Conservation (phyloP, 106 monocot genomes). For the Narthecium ossifragum region DNA sequence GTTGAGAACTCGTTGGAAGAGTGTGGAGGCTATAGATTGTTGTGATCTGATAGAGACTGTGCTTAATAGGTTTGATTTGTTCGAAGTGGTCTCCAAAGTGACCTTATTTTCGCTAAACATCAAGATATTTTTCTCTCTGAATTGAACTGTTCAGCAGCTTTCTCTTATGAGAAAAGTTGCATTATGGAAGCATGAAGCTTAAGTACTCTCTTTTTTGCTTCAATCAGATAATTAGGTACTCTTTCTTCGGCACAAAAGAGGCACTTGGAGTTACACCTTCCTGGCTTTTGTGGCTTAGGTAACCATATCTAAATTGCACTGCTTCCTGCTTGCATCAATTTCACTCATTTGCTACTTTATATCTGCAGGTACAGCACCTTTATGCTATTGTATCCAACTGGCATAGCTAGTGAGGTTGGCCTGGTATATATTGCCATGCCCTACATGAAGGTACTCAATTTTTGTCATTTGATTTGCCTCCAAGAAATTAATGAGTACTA, state of each 20-base stretch:
- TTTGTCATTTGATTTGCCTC: no score
- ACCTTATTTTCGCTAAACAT: no score
- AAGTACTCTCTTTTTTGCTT: slow-evolving; percentile 6
- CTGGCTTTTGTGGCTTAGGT: slow-evolving; percentile 96
- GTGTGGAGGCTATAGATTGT: not conserved
- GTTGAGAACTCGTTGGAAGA: not conserved
- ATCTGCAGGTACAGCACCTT: slow-evolving; percentile 84
- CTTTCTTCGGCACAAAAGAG: slow-evolving; percentile 90
- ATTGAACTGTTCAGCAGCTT: no score
- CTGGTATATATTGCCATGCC: slow-evolving; percentile 63
- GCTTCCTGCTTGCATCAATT: not conserved
- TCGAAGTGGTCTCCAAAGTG: no score
- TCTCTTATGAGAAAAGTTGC: no score
- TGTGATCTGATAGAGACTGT: no score
- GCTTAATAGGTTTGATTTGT: no score
- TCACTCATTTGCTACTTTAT: not conserved
- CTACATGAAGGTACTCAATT: slow-evolving; percentile 76
- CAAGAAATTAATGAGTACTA: no score
- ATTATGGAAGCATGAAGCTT: no score
- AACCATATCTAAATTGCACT: slow-evolving; percentile 2
- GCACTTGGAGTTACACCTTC: slow-evolving; percentile 76
- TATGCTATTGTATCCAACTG: slow-evolving; percentile 69
- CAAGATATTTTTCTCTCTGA: no score
- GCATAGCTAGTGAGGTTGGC: slow-evolving; percentile 87
- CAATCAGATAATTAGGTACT: slow-evolving; percentile 82